Evolutionary conservation across 2,329 filamentous ascomycete species (phyloP).

Genomic region (Ascochyta clinopodiicola): DNA sequence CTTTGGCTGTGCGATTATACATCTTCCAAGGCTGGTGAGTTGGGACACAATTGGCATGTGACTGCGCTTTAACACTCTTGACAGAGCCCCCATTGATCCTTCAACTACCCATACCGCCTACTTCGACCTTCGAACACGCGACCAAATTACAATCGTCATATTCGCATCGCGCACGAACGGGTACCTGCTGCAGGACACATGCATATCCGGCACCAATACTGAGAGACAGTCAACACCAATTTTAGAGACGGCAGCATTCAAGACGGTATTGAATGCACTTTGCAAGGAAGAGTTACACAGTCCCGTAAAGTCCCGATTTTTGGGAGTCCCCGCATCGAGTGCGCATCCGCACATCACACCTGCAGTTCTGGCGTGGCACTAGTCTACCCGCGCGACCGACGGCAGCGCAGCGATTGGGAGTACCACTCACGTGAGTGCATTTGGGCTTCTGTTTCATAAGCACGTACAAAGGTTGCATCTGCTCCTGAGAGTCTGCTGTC

Average conservation of each 20-base stretch:
- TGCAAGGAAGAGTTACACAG: slow-evolving; percentile 16
- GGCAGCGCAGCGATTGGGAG: slow-evolving; percentile 20
- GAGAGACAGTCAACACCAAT: neutral
- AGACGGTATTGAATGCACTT: slow-evolving; percentile 3
- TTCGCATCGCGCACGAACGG: slow-evolving; percentile 6
- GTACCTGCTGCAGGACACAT: neutral
- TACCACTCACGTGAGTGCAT: slow-evolving; percentile 22
- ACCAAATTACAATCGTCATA: neutral
- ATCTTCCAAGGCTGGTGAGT: slow-evolving; percentile 21
- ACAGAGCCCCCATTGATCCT: slow-evolving; percentile 20
- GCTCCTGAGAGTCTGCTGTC: slow-evolving; percentile 3
- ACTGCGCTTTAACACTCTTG: slow-evolving; percentile 23
- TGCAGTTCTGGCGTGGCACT: slow-evolving; percentile 23
- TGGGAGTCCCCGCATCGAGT: slow-evolving; percentile 33
- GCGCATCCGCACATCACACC: slow-evolving; percentile 30
- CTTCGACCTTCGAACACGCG: slow-evolving; percentile 9
- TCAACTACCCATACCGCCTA: slow-evolving; percentile 6
- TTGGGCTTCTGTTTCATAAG: slow-evolving; percentile 8
- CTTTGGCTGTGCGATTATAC: slow-evolving; percentile 30
- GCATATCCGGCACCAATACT: neutral
- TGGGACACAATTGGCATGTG: neutral
- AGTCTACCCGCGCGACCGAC: slow-evolving; percentile 30
- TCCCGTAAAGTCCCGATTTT: slow-evolving; percentile 29
- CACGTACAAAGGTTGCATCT: slow-evolving; percentile 13
- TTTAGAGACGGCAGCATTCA: neutral